Percentiles rank a stretch among this genome's conserved stretches.
These are phyloP conservation scores for Marsdenia floribunda DNA, from an alignment of 257 asterid genomes.

Conservation along the genomic window DNA sequence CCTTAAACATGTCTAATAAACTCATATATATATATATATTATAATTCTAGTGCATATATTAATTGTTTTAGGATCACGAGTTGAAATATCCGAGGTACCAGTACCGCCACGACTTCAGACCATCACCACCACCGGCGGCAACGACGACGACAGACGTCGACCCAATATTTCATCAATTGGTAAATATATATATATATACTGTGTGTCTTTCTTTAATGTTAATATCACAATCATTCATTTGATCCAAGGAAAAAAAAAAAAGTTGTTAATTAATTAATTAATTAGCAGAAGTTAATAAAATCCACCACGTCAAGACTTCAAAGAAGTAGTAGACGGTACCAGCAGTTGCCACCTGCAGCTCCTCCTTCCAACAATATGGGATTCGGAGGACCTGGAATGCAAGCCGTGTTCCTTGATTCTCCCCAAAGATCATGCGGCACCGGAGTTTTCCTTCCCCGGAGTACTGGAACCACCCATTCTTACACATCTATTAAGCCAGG, in stretches of 20 bases:
- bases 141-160: neutral
- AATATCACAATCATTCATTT: no score
- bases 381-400: conserved; percentile 49
- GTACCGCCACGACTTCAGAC: neutral
- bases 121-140: neutral
- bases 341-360: neutral
- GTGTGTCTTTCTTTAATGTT: no score
- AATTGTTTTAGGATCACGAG: neutral
- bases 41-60: no score
- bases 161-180: conserved; percentile 10
- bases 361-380: conserved; percentile 17
- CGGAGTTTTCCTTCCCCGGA: conserved; percentile 63
- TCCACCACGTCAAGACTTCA: neutral
- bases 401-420: conserved; percentile 50
- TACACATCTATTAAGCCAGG: conserved; percentile 38
- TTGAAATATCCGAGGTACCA: conserved; percentile 7
- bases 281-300: conserved; percentile 11
- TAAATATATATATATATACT: neutral
- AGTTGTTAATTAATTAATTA: neutral
- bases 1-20: neutral
- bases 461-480: conserved; percentile 20
- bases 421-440: conserved; percentile 39
- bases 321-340: conserved; percentile 14
- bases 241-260: no score
- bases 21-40: no score